phyloP scores from a whole-genome alignment of 306 rosid genomes.

The Bauhinia variegata region DNA sequence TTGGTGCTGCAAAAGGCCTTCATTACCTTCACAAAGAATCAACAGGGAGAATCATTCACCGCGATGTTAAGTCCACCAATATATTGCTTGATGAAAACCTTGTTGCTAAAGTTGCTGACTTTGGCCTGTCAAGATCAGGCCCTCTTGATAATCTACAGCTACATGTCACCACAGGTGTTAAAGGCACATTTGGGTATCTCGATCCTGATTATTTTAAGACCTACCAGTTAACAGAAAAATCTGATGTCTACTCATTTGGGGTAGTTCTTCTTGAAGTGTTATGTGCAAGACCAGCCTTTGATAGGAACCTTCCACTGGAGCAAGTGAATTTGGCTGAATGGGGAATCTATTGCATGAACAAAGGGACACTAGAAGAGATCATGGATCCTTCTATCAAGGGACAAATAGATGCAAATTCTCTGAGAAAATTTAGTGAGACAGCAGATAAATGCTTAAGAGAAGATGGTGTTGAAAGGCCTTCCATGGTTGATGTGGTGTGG shows the following conservation, averaged over 20 bases:
- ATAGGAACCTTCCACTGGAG: constrained; percentile 47
- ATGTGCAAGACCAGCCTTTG: constrained; percentile 54
- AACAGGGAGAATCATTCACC: constrained; percentile 57
- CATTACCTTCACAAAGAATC: too few relatives aligned
- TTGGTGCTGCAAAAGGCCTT: too few relatives aligned
- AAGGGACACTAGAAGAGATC: constrained; percentile 48
- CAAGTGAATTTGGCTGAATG: constrained; percentile 57
- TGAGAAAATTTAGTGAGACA: constrained; percentile 50
- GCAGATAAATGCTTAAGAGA: constrained; percentile 52
- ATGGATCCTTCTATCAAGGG: constrained; percentile 49
- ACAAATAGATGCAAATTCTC: constrained; percentile 50
- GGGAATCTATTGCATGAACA: constrained; percentile 52
- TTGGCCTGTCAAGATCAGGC: constrained; percentile 55
- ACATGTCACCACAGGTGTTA: constrained; percentile 58
- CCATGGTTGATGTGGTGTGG: constrained; percentile 63
- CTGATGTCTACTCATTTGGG: constrained; percentile 61
- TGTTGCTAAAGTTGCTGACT: constrained; percentile 60
- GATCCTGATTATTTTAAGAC: constrained; percentile 59
- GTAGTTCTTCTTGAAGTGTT: constrained; percentile 57
- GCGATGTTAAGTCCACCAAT: constrained; percentile 58
- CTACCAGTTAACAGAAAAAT: constrained; percentile 53
- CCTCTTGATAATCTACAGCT: constrained; percentile 48
- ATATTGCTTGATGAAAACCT: constrained; percentile 52
- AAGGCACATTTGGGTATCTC: constrained; percentile 60
- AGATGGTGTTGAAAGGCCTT: constrained; percentile 46